Evolutionary conservation across 2,329 filamentous ascomycete genomes (phyloP).

Genomic region (Aureobasidium sp.): DNA sequence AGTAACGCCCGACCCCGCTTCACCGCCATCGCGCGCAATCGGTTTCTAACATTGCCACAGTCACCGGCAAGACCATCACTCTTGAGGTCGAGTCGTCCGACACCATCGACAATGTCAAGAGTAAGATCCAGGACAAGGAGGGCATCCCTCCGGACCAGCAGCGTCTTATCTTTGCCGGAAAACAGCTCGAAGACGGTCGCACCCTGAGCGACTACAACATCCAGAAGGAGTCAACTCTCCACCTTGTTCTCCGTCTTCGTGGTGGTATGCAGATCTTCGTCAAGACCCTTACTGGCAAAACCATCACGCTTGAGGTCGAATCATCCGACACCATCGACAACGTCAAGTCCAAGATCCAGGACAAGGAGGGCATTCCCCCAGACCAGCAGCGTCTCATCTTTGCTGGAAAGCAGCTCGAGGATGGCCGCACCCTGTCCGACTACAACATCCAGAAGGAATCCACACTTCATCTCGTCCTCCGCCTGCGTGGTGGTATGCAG

Average conservation of each 20-base stretch:
- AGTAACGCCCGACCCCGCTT: constrained; percentile 40
- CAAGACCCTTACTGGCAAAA: constrained; percentile 64
- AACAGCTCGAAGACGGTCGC: constrained; percentile 91
- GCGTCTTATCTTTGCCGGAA: constrained; percentile 90
- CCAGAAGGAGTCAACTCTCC: constrained; percentile 62
- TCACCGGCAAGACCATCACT: constrained; percentile 63
- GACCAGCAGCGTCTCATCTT: constrained; percentile 94
- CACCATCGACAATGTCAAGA: constrained; percentile 94
- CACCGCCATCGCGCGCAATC: constrained; percentile 21
- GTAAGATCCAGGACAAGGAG: constrained; percentile 97
- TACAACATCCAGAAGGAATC: constrained; percentile 93
- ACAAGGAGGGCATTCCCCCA: constrained; percentile 78
- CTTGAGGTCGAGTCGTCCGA: constrained; percentile 65
- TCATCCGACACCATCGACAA: constrained; percentile 89
- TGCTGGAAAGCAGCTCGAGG: constrained; percentile 87
- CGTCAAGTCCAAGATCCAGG: constrained; percentile 83
- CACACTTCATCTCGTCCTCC: constrained; percentile 91
- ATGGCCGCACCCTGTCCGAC: constrained; percentile 82
- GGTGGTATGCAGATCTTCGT: constrained; percentile 60
- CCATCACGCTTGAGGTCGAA: constrained; percentile 87
- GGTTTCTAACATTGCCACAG: constrained; percentile 37
- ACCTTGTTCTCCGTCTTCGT: constrained; percentile 57
- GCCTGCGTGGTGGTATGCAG: constrained; percentile 79
- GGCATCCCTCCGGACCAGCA: constrained; percentile 95
- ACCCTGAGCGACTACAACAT: constrained; percentile 92